These are phyloP conservation scores for Mortierella sp. DNA, from an alignment of 371 early-diverging fungal species.

Conservation along the genomic window DNA sequence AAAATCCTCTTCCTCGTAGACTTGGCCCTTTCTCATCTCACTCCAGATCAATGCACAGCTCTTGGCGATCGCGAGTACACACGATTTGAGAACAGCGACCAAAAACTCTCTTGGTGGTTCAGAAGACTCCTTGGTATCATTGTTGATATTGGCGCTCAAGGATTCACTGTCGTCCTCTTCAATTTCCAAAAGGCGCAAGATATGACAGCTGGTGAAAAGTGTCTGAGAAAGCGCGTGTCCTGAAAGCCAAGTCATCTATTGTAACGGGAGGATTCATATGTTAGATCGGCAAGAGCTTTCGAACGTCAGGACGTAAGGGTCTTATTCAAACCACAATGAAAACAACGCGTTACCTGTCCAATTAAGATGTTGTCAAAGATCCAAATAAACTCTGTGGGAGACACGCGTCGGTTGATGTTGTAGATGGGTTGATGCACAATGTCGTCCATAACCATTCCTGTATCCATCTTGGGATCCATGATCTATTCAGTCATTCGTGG, in stretches of 20 bases:
- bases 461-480: constrained; percentile 90
- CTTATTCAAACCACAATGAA: not conserved
- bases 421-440: constrained; percentile 58
- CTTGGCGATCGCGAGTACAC: constrained; percentile 67
- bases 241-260: constrained; percentile 82
- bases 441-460: constrained; percentile 73
- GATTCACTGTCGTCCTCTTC: constrained; percentile 35
- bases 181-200: constrained; percentile 68
- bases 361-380: constrained; percentile 77
- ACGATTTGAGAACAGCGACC: constrained; percentile 64
- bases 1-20: constrained; percentile 84
- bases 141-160: not conserved
- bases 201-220: constrained; percentile 78
- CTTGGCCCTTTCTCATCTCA: constrained; percentile 76
- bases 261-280: not conserved
- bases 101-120: constrained; percentile 56
- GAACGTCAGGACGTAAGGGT: not conserved
- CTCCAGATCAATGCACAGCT: constrained; percentile 71
- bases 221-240: constrained; percentile 83
- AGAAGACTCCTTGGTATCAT: not conserved
- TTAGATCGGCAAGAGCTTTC: not conserved
- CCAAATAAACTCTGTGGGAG: constrained; percentile 69
- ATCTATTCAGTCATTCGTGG: constrained; percentile 58
- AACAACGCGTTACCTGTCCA: constrained; percentile 64
- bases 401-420: constrained; percentile 60